phyloP scores from a whole-genome alignment of 73 alveolate species.

The Effrenium voratum region DNA sequence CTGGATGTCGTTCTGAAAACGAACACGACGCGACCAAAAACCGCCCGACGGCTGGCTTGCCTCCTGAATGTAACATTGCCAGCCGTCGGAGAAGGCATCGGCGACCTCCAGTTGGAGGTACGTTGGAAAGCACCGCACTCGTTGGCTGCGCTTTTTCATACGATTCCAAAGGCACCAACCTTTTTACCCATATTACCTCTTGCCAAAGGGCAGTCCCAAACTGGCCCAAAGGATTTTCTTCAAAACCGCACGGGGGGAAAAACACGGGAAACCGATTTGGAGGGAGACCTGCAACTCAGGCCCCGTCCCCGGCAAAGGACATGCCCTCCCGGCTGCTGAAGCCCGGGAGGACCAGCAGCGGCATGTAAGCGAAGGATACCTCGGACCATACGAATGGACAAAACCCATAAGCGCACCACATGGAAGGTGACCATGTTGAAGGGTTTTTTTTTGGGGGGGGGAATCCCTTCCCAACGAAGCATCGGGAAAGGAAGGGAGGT shows the following conservation, averaged over 20 bases:
- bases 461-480: too few relatives aligned
- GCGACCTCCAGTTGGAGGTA: slow-evolving; percentile 45
- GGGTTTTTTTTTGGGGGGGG: too few relatives aligned
- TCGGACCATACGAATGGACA: neutral
- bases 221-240: too few relatives aligned
- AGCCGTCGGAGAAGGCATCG: slow-evolving; percentile 69
- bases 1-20: neutral
- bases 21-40: neutral
- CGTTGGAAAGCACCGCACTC: too few relatives aligned
- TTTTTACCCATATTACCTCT: too few relatives aligned
- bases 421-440: neutral
- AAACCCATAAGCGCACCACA: neutral
- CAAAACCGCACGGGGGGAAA: too few relatives aligned
- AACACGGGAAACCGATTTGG: too few relatives aligned
- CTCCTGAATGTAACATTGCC: slow-evolving; percentile 76
- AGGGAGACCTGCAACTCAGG: too few relatives aligned
- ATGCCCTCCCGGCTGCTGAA: slow-evolving; percentile 83
- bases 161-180: too few relatives aligned
- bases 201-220: too few relatives aligned
- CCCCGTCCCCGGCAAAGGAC: neutral
- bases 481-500: too few relatives aligned
- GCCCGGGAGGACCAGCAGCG: slow-evolving; percentile 83
- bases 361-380: slow-evolving; percentile 87
- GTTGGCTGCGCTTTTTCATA: too few relatives aligned
- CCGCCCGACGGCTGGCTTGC: neutral